These are phyloP conservation scores for Astragalus glycyphyllos DNA, from an alignment of 306 rosid species.

Conservation along the genomic window DNA sequence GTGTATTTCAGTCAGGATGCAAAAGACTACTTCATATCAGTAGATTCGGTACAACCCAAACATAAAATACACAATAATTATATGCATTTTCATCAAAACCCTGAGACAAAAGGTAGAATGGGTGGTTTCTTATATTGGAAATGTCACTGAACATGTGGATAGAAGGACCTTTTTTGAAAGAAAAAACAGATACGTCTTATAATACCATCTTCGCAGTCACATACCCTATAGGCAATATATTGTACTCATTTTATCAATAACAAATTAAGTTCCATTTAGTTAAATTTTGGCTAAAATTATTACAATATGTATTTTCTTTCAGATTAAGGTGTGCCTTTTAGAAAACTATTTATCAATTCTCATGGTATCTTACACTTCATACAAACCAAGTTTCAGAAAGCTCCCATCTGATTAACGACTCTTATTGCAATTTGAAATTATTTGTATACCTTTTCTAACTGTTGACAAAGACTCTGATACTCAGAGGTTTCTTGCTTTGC, in stretches of 20 bases:
- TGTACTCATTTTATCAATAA: neutral
- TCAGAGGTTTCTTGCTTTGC: slow-evolving; percentile 73
- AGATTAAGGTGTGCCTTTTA: neutral
- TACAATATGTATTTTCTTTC: neutral
- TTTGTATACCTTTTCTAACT: slow-evolving; percentile 74
- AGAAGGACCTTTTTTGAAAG: neutral
- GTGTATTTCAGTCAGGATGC: neutral
- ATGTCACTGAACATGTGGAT: neutral
- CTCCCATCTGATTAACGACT: neutral
- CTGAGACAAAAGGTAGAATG: neutral
- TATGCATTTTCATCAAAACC: slow-evolving; percentile 20
- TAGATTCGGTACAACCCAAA: neutral
- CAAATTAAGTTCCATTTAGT: neutral
- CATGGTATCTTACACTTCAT: slow-evolving; percentile 7
- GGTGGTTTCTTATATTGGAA: neutral
- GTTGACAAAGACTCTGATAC: slow-evolving; percentile 59
- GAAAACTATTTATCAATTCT: slow-evolving; percentile 1
- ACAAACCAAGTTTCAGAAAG: slow-evolving; percentile 34
- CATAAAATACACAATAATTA: neutral
- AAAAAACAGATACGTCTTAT: neutral
- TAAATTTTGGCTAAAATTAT: slow-evolving; percentile 25
- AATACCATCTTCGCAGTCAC: neutral
- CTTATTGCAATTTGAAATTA: neutral
- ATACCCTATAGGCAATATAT: slow-evolving; percentile 8
- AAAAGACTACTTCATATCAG: neutral